phyloP scores from a whole-genome alignment of 495 filamentous ascomycete genomes.

The Aspergillus carlsbadensis region DNA sequence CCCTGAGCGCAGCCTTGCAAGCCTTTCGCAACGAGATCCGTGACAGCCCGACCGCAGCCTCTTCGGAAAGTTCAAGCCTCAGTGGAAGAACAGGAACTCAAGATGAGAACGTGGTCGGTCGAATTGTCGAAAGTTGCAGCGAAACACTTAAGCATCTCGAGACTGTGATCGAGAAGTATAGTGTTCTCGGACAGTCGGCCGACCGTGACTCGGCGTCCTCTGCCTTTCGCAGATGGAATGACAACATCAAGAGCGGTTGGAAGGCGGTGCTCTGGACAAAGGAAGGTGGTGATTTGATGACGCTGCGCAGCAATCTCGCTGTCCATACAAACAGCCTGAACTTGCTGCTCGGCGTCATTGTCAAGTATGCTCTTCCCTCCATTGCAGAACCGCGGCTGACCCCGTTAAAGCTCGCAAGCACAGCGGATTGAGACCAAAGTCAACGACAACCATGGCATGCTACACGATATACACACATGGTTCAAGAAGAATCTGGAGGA shows the following conservation, averaged over 20 bases:
- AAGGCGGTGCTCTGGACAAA: neutral
- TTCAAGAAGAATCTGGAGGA: neutral
- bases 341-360: neutral
- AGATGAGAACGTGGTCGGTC: neutral
- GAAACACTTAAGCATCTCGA: neutral
- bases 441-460: neutral
- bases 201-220: neutral
- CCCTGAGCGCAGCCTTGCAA: neutral
- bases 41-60: neutral
- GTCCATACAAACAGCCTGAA: conserved; percentile 1
- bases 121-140: neutral
- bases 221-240: neutral
- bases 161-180: neutral
- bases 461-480: neutral
- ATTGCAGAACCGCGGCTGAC: neutral
- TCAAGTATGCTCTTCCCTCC: neutral
- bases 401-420: neutral
- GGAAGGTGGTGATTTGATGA: neutral
- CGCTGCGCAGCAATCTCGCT: neutral
- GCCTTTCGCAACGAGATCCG: neutral
- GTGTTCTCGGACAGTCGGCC: neutral
- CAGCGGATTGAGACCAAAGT: neutral
- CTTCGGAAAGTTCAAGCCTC: neutral
- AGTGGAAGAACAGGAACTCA: neutral
- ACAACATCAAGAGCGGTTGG: neutral